phyloP scores from a whole-genome alignment of 75 land plant genomes.

The Pseudotsuga menziesii region DNA sequence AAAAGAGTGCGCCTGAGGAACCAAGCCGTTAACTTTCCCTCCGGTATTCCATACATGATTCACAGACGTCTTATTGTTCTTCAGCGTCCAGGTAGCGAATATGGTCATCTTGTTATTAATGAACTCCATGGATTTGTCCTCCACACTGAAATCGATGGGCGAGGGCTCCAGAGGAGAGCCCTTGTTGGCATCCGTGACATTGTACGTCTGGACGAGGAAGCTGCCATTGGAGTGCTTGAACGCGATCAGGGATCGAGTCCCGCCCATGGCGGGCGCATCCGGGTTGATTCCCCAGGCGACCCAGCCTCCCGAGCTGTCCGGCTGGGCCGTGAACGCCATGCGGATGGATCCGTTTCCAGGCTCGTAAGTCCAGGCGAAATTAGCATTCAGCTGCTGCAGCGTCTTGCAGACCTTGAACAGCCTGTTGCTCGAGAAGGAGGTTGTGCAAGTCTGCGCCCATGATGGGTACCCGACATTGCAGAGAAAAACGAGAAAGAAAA shows the following conservation, averaged over 20 bases:
- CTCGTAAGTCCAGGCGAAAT: slow-evolving; percentile 50
- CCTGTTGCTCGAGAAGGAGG: slow-evolving; percentile 9
- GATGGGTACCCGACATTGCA: too few species aligned
- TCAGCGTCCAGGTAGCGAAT: slow-evolving; percentile 35
- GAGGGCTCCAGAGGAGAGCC: slow-evolving; percentile 5
- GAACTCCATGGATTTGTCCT: slow-evolving; percentile 13
- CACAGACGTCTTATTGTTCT: slow-evolving; percentile 20
- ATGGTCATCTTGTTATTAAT: slow-evolving; percentile 18
- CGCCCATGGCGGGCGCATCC: slow-evolving; percentile 29
- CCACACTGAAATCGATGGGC: neutral
- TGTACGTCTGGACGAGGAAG: slow-evolving; percentile 25
- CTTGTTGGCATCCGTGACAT: slow-evolving; percentile 17
- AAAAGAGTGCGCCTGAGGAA: slow-evolving; percentile 18
- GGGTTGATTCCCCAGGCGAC: slow-evolving; percentile 16
- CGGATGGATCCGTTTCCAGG: slow-evolving; percentile 15
- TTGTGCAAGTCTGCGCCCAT: too few species aligned
- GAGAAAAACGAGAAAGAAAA: too few species aligned
- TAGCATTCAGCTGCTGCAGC: slow-evolving; percentile 32
- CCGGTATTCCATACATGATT: slow-evolving; percentile 56
- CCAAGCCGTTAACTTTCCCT: slow-evolving; percentile 5
- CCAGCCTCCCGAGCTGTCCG: slow-evolving; percentile 26
- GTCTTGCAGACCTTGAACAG: slow-evolving; percentile 31
- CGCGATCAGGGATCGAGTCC: slow-evolving; percentile 56
- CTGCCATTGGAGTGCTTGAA: slow-evolving; percentile 28
- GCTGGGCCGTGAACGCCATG: slow-evolving; percentile 47